Conservation (phyloP, 345 rosid genomes). For the Rhodomyrtus tomentosa region DNA sequence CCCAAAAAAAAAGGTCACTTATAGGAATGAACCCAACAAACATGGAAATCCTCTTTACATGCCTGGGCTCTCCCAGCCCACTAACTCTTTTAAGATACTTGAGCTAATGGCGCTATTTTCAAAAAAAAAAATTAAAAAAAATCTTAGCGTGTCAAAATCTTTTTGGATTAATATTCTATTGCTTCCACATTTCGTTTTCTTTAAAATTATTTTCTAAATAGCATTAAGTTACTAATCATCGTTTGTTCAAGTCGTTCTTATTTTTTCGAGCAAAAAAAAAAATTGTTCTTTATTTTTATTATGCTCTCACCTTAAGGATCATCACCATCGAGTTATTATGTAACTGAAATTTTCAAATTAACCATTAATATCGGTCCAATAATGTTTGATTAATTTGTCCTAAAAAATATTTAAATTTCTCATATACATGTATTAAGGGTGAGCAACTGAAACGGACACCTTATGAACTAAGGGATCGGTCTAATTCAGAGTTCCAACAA, state of each 20-base stretch:
- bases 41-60: no score
- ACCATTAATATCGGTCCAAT: background rate
- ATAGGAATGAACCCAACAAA: no score
- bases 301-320: no score
- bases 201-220: background rate
- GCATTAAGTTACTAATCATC: background rate
- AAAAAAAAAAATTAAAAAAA: no score
- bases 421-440: background rate
- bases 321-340: no score
- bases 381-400: background rate
- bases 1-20: no score
- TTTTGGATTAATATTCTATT: background rate
- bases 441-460: background rate
- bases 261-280: no score
- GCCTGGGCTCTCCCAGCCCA: no score
- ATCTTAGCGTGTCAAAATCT: background rate
- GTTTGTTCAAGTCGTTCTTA: no score
- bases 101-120: no score
- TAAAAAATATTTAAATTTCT: background rate
- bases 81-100: no score
- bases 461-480: no score
- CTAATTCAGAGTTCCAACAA: background rate
- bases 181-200: background rate
- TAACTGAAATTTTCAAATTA: background rate
- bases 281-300: background rate